These are phyloP conservation scores for Backusella australiensis DNA, from an alignment of 192 early-diverging fungal genomes.

Conservation along the genomic window DNA sequence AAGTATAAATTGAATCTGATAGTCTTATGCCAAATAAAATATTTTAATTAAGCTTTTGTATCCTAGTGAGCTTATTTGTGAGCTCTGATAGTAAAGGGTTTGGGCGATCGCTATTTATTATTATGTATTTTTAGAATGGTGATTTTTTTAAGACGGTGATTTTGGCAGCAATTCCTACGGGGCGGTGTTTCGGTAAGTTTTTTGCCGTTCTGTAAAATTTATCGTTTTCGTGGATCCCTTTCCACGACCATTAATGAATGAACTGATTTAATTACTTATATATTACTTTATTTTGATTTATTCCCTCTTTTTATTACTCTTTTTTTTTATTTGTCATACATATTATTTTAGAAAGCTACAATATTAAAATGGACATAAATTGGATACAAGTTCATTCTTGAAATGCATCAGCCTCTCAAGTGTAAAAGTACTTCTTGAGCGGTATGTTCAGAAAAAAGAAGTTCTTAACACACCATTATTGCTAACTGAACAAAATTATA, in stretches of 20 bases:
- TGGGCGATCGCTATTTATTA: too few relatives aligned
- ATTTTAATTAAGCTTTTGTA: too few relatives aligned
- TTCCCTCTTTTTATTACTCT: neutral
- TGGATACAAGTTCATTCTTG: neutral
- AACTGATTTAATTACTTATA: neutral
- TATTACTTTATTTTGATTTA: neutral
- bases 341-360: too few relatives aligned
- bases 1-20: too few relatives aligned
- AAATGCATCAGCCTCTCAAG: neutral
- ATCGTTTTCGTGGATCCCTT: neutral
- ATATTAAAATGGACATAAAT: neutral
- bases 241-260: neutral
- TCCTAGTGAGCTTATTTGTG: too few relatives aligned
- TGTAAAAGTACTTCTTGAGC: neutral
- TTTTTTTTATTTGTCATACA: neutral
- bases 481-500: neutral
- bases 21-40: too few relatives aligned
- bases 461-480: neutral
- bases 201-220: neutral
- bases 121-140: too few relatives aligned
- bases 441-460: neutral
- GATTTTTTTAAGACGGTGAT: neutral
- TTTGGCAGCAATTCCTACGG: neutral
- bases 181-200: neutral
- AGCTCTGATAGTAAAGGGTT: too few relatives aligned